Base-by-base conservation (phyloP, 768 basidiomycete species). In the Termitomyces sp. region DNA sequence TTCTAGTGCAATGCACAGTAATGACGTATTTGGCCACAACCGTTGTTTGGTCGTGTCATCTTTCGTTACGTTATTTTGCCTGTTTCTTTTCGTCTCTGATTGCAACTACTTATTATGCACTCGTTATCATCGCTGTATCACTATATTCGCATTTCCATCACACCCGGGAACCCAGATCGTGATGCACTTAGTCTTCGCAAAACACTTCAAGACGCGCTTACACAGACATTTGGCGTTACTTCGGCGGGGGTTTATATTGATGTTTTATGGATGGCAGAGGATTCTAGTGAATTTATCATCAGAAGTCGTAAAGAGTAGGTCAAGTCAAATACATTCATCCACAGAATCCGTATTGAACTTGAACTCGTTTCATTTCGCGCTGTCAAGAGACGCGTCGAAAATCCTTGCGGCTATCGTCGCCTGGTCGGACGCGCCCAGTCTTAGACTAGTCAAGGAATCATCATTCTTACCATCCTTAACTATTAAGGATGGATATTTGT, bases 151-250 rank as follows among this genome's bases (percentile, higher is more conserved):
- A 69, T 83, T 52, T 63, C 74, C 5, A 59, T 82, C 28, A 61
- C 65, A 0, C 79, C 80, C 0, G 59, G 73, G 0, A 67, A 64
- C 19, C 23, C 66, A 23, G 80, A 55, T 9, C 49, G 43, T 5
- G 59, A 84, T 27, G 70, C 66, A 17, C 70, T 86, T 7, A 68
- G 68, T 42, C 62, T 87, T 27, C 71, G 85, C 19, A 85, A 82
- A 66, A 56, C 73, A 2, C 65, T 89, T 21, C 82, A 85, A 62
- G 80, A 84, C 28, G 74, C 79, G 0, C 70, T 88, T 40, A 52
- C 71, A 8, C 79, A 82, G 62, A 71, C 76, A 9, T 85, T 86
- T 60, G 86, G 87, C 3, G 57, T 77, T 40, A 79, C 80, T 3
- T 70, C 70, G 9, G 76, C 84, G 1, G 72, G 75, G 46, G 75